Conservation (phyloP, 495 filamentous ascomycete species). For the Penicillium steckii region DNA sequence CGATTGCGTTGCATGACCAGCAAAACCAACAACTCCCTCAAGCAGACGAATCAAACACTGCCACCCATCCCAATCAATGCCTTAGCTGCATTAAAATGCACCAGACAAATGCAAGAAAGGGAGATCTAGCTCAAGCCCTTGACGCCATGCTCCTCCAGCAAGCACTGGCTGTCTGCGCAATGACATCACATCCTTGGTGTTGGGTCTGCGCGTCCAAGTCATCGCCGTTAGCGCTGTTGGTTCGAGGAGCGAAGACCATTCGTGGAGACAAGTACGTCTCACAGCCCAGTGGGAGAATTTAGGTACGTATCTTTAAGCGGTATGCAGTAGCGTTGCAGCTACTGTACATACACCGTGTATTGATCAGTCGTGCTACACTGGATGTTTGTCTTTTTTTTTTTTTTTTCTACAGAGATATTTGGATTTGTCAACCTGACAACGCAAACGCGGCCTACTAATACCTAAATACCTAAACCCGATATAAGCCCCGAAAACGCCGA, state of each 20-base stretch:
- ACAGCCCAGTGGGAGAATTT: constrained; percentile 1
- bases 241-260: background rate
- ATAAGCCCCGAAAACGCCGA: background rate
- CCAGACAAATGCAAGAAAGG: background rate
- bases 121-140: constrained; percentile 1
- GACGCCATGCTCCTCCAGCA: background rate
- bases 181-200: constrained; percentile 7
- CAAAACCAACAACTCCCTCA: constrained; percentile 1
- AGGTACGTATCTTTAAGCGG: background rate
- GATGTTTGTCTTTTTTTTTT: no score
- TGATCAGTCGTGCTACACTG: background rate
- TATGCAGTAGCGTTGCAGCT: background rate
- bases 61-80: background rate
- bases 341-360: background rate
- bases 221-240: constrained; percentile 7
- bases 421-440: background rate
- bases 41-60: background rate
- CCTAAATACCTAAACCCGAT: no score
- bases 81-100: background rate
- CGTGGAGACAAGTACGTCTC: background rate
- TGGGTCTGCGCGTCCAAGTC: background rate
- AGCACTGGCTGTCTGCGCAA: background rate
- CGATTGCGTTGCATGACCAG: constrained; percentile 1
- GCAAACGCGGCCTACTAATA: no score
- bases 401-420: no score